Evolutionary conservation across 169 alveolate genomes (phyloP).

Genomic region (Theileria sp.): DNA sequence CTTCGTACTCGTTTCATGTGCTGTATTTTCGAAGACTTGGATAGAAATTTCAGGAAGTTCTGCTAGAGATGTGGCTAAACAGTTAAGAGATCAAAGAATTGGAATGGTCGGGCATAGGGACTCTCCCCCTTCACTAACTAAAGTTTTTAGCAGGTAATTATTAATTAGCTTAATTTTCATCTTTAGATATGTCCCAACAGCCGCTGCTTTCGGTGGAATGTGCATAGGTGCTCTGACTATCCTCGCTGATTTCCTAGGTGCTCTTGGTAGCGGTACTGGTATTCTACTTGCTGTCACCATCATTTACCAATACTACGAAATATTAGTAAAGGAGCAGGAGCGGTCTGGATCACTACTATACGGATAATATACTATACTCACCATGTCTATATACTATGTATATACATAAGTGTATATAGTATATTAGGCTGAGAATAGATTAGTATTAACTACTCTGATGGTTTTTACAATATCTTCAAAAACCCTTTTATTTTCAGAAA

Average conservation of each 20-base stretch:
- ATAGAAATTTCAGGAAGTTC: conserved; percentile 98
- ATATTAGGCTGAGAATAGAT: conserved; percentile 16
- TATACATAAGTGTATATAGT: too few species aligned
- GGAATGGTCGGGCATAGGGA: conserved; percentile 84
- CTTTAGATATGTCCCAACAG: conserved; percentile 96
- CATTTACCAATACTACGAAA: conserved; percentile 98
- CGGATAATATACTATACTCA: conserved; percentile 28
- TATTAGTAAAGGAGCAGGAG: conserved; percentile 93
- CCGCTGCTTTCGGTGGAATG: conserved; percentile 99
- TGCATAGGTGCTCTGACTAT: conserved; percentile 99
- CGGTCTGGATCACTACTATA: conserved; percentile 83
- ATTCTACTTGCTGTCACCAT: conserved; percentile 96
- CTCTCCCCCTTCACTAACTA: conserved; percentile 78
- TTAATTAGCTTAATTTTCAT: not conserved
- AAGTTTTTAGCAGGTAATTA: conserved; percentile 69
- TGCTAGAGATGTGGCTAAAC: conserved; percentile 98
- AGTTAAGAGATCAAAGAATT: conserved; percentile 95
- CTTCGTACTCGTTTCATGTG: conserved; percentile 96
- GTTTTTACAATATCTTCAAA: conserved; percentile 36
- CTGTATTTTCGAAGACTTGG: conserved; percentile 99
- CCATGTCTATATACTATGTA: not conserved
- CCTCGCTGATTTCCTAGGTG: conserved; percentile 99
- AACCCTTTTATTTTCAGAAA: not conserved
- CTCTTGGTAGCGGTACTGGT: conserved; percentile 99
- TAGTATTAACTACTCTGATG: conserved; percentile 19